These are phyloP conservation scores for Rhodosporidiobolus odoratus DNA, from an alignment of 768 basidiomycete species.

Conservation along the genomic window DNA sequence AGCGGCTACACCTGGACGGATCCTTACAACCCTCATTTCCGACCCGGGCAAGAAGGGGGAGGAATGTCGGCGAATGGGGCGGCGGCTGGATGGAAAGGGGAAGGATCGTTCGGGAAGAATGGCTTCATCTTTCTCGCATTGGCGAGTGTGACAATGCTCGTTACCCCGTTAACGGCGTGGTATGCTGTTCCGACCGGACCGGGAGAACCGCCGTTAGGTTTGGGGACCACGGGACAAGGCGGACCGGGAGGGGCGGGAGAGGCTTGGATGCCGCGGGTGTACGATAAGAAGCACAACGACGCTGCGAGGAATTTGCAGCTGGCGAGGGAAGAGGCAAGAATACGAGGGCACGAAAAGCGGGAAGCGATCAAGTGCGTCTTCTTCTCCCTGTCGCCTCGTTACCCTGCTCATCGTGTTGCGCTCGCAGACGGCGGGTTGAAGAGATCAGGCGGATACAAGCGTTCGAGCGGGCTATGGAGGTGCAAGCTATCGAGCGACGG, in stretches of 20 bases:
- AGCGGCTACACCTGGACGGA: slow-evolving; percentile 19
- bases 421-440: slow-evolving; percentile 3
- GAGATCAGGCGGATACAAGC: slow-evolving; percentile 20
- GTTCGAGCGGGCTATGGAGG: slow-evolving; percentile 1
- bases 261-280: slow-evolving; percentile 19
- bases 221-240: slow-evolving; percentile 11
- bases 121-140: slow-evolving; percentile 28
- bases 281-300: slow-evolving; percentile 25
- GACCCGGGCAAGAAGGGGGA: slow-evolving; percentile 1
- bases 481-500: slow-evolving; percentile 12
- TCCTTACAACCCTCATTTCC: slow-evolving; percentile 34
- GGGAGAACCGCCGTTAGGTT: background rate
- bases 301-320: slow-evolving; percentile 20
- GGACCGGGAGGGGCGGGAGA: background rate
- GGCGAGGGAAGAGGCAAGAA: slow-evolving; percentile 24
- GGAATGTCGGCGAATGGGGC: slow-evolving; percentile 5
- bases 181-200: background rate
- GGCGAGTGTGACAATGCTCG: background rate
- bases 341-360: slow-evolving; percentile 17
- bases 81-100: slow-evolving; percentile 13
- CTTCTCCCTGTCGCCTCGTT: background rate
- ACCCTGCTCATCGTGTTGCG: no score
- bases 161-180: slow-evolving; percentile 25
- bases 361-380: slow-evolving; percentile 19
- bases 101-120: slow-evolving; percentile 21